phyloP scores from a whole-genome alignment of 2,329 filamentous ascomycete genomes.

The Penicillium concentricum region DNA sequence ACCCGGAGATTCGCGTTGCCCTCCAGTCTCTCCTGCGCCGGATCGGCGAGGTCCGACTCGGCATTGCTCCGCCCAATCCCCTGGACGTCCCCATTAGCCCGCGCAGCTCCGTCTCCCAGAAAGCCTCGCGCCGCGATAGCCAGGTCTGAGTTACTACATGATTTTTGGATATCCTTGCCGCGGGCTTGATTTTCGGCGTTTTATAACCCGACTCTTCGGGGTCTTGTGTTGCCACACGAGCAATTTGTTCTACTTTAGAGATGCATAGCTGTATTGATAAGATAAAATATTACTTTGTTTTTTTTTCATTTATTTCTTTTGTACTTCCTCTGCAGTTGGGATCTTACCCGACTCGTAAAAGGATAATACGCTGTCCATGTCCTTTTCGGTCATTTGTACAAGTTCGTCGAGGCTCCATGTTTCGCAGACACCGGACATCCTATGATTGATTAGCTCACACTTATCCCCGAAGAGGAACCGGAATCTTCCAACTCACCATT shows the following conservation, averaged over 20 bases:
- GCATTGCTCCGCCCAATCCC: slow-evolving; percentile 40
- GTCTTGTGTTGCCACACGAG: slow-evolving; percentile 14
- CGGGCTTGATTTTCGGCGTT: slow-evolving; percentile 7
- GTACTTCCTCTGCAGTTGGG: slow-evolving; percentile 39
- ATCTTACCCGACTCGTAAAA: slow-evolving; percentile 59
- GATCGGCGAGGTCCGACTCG: slow-evolving; percentile 72
- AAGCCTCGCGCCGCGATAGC: slow-evolving; percentile 31
- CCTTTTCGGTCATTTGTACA: slow-evolving; percentile 75
- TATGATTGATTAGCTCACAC: slow-evolving; percentile 34
- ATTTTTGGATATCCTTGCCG: slow-evolving; percentile 33
- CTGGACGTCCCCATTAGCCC: slow-evolving; percentile 32
- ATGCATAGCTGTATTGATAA: slow-evolving; percentile 29
- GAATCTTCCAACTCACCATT: slow-evolving; percentile 61
- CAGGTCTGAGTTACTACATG: slow-evolving; percentile 18
- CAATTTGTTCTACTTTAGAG: slow-evolving; percentile 19
- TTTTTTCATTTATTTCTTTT: slow-evolving; percentile 12
- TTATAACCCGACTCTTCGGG: slow-evolving; percentile 21
- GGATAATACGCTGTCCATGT: slow-evolving; percentile 79
- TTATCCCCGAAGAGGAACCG: neutral
- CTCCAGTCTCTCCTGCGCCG: slow-evolving; percentile 75
- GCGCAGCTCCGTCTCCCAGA: slow-evolving; percentile 37
- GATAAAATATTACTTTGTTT: slow-evolving; percentile 15
- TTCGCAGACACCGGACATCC: slow-evolving; percentile 92
- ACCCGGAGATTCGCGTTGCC: slow-evolving; percentile 71
- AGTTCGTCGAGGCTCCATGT: slow-evolving; percentile 81